A percentile compares a stretch with the other conserved stretches of the same genome.
Evolutionary conservation across 345 rosid species (phyloP).

Genomic region (Populus nigra): DNA sequence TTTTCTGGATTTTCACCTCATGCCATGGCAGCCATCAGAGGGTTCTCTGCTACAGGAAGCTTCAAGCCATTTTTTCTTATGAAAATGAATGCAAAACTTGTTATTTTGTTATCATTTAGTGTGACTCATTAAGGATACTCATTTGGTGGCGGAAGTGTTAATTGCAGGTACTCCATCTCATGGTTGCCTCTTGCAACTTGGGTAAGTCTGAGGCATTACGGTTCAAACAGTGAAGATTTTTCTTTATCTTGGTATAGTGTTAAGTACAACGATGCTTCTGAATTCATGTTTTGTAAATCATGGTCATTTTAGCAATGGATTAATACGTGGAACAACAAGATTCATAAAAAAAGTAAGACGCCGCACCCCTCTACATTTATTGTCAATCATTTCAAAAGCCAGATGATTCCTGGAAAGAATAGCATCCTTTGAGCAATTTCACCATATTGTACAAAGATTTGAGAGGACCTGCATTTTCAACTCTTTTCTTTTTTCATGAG

Average conservation of each 20-base stretch:
- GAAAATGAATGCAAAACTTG: not conserved
- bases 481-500: not conserved
- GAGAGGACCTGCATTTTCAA: not conserved
- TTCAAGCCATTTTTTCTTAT: not conserved
- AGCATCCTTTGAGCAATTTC: not conserved
- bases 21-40: not conserved
- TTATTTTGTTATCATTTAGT: not conserved
- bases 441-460: not conserved
- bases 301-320: not conserved
- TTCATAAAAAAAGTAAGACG: not conserved
- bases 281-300: not conserved
- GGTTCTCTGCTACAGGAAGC: not conserved
- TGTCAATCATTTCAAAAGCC: not conserved
- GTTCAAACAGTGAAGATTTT: constrained; percentile 4
- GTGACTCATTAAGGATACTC: not conserved
- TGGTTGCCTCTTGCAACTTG: constrained; percentile 54
- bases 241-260: constrained; percentile 4
- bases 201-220: constrained; percentile 33
- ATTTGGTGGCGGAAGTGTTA: constrained; percentile 15
- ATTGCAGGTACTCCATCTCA: constrained; percentile 61
- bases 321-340: not conserved
- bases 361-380: not conserved
- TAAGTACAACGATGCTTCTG: not conserved
- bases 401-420: not conserved
- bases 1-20: constrained; percentile 2